Evolutionary conservation across 2,329 filamentous ascomycete genomes (phyloP).

Genomic region (Apiospora phragmitis): DNA sequence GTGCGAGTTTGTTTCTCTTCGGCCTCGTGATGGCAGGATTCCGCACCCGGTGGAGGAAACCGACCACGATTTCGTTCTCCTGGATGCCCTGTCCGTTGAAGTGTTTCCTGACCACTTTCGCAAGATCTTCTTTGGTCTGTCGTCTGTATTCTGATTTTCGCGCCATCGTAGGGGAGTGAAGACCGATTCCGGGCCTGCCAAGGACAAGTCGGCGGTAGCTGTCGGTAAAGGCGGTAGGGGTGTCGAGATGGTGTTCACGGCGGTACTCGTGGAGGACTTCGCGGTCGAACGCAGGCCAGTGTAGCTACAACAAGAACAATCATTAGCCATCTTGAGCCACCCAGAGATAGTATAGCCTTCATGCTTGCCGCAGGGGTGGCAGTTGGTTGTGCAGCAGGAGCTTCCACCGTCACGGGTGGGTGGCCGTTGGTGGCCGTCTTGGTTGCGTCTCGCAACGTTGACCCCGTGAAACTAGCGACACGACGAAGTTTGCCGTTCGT

Average conservation of each 20-base stretch:
- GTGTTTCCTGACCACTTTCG: conserved; percentile 73
- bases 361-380: conserved; percentile 28
- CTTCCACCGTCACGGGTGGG: conserved; percentile 17
- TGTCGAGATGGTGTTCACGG: conserved; percentile 69
- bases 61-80: conserved; percentile 82
- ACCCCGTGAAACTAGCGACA: conserved; percentile 52
- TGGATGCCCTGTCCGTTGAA: conserved; percentile 79
- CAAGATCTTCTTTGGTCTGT: conserved; percentile 72
- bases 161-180: conserved; percentile 75
- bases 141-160: conserved; percentile 63
- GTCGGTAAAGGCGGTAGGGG: conserved; percentile 68
- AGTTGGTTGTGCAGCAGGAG: conserved; percentile 23
- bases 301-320: conserved; percentile 42
- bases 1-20: conserved; percentile 30
- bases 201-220: conserved; percentile 64
- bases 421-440: conserved; percentile 33
- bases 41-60: conserved; percentile 72
- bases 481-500: conserved; percentile 57
- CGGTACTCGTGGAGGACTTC: conserved; percentile 74
- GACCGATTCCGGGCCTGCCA: conserved; percentile 64
- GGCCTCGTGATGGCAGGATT: conserved; percentile 49
- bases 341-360: not conserved
- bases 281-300: conserved; percentile 70
- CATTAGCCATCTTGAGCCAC: conserved; percentile 8
- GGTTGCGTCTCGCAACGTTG: conserved; percentile 46